Base-by-base conservation (phyloP, 441 rosid species). In the Croton setiger region DNA sequence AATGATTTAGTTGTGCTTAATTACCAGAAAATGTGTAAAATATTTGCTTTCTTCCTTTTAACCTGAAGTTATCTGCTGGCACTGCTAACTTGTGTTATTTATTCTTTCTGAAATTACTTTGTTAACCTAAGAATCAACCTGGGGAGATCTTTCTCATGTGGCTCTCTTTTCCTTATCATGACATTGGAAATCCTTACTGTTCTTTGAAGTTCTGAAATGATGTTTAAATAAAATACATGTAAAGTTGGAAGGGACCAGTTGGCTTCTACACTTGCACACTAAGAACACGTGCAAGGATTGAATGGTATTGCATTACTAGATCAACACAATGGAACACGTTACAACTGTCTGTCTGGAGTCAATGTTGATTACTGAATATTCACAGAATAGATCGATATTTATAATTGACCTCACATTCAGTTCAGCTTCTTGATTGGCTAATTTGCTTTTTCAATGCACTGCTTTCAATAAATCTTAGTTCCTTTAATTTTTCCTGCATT, bases 181-280 rank as follows among this genome's bases (percentile, higher is more conserved):
- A 43, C 47, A 52, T 20, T 10, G 52, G n/a, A 36, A 53, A 10
- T 65, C 54, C 14, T 47, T 1, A 11, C 54, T 57, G 13, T 56
- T 8, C 7, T 7, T 27, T 18, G 21, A 21, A 37, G 12, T 55
- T 41, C 41, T 20, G 21, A 23, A 45, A 18, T 6, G 52, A 54
- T 17, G 59, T 8, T 60, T 52, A 70, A 45, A 51, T 21, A 54
- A n/a, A 53, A 57, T 21, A 21, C 36, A 64, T 48, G 51, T 63
- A 15, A 12, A 7, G 64, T 31, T 18, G 12, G 20, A 0, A n/a
- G 52, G 43, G 51, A 5, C 43, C 4, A 56, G 69, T 35, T 63
- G 64, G 20, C 56, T 47, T 47, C 37, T 14, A 27, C 31, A 27
- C 31, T 27, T 27, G 31, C 2, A 27, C 31, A 27, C 2, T 2